A percentile compares a stretch with the other conserved stretches of the same genome.
phyloP scores from a whole-genome alignment of 768 basidiomycete genomes.

The Amanita rimosa region DNA sequence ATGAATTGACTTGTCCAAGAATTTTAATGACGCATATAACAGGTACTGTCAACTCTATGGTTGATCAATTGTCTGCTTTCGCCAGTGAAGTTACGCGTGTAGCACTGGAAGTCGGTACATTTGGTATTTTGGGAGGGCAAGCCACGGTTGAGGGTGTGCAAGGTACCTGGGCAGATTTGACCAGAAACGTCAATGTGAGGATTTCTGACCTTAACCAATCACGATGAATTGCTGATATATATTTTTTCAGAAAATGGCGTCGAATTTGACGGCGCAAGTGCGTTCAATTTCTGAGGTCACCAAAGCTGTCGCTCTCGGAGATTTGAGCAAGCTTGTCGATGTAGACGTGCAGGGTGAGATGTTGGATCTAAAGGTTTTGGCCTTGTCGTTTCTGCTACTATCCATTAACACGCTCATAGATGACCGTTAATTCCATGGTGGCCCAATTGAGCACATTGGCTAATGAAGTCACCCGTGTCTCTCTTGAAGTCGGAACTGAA shows the following conservation, averaged over 20 bases:
- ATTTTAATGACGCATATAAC: background rate
- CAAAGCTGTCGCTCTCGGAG: constrained; percentile 79
- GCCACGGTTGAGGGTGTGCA: constrained; percentile 86
- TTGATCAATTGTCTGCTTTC: constrained; percentile 80
- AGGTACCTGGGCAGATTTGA: constrained; percentile 89
- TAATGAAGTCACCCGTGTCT: constrained; percentile 84
- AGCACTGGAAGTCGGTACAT: constrained; percentile 82
- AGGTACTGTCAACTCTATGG: constrained; percentile 89
- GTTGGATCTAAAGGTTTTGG: constrained; percentile 53
- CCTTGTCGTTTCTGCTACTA: background rate
- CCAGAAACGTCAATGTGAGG: constrained; percentile 79
- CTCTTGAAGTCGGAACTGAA: constrained; percentile 85
- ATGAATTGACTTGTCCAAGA: background rate
- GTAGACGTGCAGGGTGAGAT: constrained; percentile 95
- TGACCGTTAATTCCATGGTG: constrained; percentile 84
- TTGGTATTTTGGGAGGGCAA: constrained; percentile 85
- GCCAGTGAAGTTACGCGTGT: constrained; percentile 77
- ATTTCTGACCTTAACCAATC: background rate
- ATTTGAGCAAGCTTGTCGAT: constrained; percentile 73
- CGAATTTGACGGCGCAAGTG: constrained; percentile 77
- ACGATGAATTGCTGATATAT: background rate
- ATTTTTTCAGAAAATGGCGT: constrained; percentile 65
- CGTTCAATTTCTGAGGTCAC: constrained; percentile 89
- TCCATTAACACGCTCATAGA: constrained; percentile 10
- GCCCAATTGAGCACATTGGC: constrained; percentile 67